phyloP scores from a whole-genome alignment of 352 stramenopile genomes.

The Pythium volutum region DNA sequence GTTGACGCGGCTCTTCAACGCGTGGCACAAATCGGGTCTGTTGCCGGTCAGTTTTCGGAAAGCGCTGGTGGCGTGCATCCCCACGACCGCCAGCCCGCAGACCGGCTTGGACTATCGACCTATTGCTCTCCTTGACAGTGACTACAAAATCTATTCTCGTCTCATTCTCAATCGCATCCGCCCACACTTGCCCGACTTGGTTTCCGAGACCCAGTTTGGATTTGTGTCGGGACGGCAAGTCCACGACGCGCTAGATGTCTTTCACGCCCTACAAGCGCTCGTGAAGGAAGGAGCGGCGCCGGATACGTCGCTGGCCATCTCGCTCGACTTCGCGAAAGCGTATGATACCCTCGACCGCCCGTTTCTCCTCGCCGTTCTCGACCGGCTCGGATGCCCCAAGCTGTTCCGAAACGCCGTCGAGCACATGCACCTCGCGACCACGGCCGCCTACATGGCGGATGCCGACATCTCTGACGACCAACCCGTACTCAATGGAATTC shows the following conservation, averaged over 20 bases:
- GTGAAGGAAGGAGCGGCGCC: background rate
- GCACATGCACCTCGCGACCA: background rate
- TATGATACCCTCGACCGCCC: background rate
- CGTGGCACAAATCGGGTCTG: background rate
- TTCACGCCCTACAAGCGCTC: background rate
- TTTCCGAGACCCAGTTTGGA: background rate
- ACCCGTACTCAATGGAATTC: background rate
- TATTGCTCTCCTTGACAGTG: background rate
- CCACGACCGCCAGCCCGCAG: background rate
- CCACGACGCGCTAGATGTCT: constrained; percentile 1
- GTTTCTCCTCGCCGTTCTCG: background rate
- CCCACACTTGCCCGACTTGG: background rate
- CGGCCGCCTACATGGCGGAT: background rate
- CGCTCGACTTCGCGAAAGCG: constrained; percentile 2
- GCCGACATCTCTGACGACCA: background rate
- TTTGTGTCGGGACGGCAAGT: constrained; percentile 1
- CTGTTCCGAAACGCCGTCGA: background rate
- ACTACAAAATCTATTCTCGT: background rate
- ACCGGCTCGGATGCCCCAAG: background rate
- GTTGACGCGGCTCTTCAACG: constrained; percentile 3
- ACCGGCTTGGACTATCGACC: background rate
- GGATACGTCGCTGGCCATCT: background rate
- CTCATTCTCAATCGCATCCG: background rate
- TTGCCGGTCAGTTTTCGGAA: constrained; percentile 5
- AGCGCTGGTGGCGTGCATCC: background rate